phyloP scores from a whole-genome alignment of 495 filamentous ascomycete genomes.

The Aspergillus baeticus region DNA sequence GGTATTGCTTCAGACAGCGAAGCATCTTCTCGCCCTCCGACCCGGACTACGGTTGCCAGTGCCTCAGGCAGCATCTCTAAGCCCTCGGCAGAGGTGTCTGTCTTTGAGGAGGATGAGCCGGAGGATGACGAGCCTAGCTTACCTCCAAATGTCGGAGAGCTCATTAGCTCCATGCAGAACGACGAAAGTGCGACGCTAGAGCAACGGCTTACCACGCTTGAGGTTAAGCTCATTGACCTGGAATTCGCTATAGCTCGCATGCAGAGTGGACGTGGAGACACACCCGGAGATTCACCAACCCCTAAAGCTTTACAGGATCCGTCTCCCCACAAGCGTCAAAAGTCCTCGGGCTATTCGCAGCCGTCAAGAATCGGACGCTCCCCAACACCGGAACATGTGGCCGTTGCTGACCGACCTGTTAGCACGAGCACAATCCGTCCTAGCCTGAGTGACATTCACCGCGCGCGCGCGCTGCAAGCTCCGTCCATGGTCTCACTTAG shows the following conservation, averaged over 20 bases:
- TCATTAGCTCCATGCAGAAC: constrained; percentile 44
- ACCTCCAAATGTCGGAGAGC: constrained; percentile 41
- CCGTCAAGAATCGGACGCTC: constrained; percentile 12
- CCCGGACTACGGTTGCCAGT: constrained; percentile 33
- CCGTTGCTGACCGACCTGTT: constrained; percentile 27
- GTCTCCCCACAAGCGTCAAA: constrained; percentile 23
- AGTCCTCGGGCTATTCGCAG: constrained; percentile 23
- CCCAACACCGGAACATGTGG: constrained; percentile 5
- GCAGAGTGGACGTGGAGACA: constrained; percentile 36
- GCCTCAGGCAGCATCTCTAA: constrained; percentile 13
- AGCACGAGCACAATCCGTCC: constrained; percentile 45
- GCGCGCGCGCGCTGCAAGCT: constrained; percentile 29
- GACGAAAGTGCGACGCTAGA: constrained; percentile 49
- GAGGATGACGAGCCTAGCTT: constrained; percentile 25
- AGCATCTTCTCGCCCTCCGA: constrained; percentile 27
- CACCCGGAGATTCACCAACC: constrained; percentile 16
- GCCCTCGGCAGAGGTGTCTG: constrained; percentile 23
- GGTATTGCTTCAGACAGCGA: constrained; percentile 27
- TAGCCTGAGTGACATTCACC: constrained; percentile 22
- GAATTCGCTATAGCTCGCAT: constrained; percentile 55
- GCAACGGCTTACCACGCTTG: constrained; percentile 51
- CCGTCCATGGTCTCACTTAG: constrained; percentile 33
- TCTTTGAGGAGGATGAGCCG: constrained; percentile 14
- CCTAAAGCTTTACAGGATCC: constrained; percentile 18
- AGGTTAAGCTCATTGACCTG: constrained; percentile 56